Evolutionary conservation across 805 yeast species (phyloP).

Genomic region (Teunomyces pallodes): DNA sequence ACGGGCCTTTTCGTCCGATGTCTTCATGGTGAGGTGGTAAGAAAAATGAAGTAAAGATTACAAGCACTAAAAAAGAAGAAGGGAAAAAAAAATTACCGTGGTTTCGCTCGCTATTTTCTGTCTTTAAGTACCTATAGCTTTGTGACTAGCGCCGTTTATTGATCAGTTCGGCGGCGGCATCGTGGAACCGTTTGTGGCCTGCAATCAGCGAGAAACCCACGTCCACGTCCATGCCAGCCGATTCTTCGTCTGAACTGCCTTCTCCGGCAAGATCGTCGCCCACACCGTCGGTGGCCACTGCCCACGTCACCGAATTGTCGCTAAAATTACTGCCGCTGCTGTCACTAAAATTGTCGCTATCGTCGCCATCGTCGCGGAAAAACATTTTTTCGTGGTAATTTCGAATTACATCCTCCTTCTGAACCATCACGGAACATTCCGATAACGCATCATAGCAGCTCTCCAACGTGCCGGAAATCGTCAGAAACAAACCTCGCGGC

Average conservation of each 20-base stretch:
- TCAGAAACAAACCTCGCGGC: slow-evolving; percentile 11
- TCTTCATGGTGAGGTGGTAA: slow-evolving; percentile 52
- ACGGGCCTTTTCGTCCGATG: slow-evolving; percentile 69
- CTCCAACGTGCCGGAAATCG: slow-evolving; percentile 6
- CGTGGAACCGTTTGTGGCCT: slow-evolving; percentile 25
- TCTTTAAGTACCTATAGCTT: neutral
- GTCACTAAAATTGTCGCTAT: too few relatives aligned
- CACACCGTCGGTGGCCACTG: too few relatives aligned
- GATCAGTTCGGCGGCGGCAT: neutral
- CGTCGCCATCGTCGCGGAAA: too few relatives aligned
- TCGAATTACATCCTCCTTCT: too few relatives aligned
- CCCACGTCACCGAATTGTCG: too few relatives aligned
- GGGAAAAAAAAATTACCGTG: too few relatives aligned
- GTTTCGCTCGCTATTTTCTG: too few relatives aligned
- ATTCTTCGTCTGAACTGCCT: slow-evolving; percentile 15
- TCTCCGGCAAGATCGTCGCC: slow-evolving; percentile 33
- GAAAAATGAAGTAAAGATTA: neutral
- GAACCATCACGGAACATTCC: slow-evolving; percentile 35
- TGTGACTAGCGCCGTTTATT: neutral
- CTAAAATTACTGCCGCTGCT: too few relatives aligned
- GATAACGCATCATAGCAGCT: slow-evolving; percentile 32
- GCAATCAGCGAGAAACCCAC: slow-evolving; percentile 36
- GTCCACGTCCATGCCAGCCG: slow-evolving; percentile 43
- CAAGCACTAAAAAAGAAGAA: too few relatives aligned
- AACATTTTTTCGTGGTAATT: too few relatives aligned